A percentile compares a stretch with the other conserved stretches of the same genome.
Conservation (phyloP, 163 green algal species). For the Prototheca cutis region DNA sequence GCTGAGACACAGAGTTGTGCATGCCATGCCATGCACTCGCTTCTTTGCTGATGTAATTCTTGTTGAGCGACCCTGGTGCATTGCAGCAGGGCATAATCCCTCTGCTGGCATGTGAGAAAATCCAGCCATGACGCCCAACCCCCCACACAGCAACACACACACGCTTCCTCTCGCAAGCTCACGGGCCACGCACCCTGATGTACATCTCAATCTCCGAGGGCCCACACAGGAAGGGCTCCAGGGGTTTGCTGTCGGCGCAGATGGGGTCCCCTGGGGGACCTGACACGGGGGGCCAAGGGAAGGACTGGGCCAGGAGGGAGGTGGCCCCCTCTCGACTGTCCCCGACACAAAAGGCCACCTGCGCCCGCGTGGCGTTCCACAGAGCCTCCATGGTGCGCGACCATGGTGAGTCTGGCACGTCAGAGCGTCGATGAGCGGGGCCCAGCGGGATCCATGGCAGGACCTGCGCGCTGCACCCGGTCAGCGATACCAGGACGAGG, state of each 20-base stretch:
- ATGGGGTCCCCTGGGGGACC: constrained; percentile 5
- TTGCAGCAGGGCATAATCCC: no score
- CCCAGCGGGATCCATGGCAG: not conserved
- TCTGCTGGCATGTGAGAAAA: no score
- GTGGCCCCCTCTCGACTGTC: constrained; percentile 1
- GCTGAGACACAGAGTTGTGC: not conserved
- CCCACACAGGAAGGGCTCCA: constrained; percentile 24
- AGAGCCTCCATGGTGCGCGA: constrained; percentile 8
- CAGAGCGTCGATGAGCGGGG: not conserved
- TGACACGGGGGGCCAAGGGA: constrained; percentile 21
- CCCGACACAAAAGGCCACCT: constrained; percentile 23
- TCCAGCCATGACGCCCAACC: no score
- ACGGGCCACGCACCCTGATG: constrained; percentile 17
- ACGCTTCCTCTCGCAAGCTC: no score
- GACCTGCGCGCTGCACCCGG: not conserved
- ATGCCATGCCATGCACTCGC: no score
- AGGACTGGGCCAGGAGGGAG: constrained; percentile 14
- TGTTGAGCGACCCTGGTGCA: no score
- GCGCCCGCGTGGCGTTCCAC: constrained; percentile 17
- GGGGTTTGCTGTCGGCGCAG: constrained; percentile 21
- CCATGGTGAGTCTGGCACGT: constrained; percentile 7
- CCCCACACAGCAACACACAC: no score
- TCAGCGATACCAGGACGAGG: not conserved
- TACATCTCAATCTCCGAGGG: constrained; percentile 25
- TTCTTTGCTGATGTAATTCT: no score